Conservation (phyloP, 2,329 filamentous ascomycete species). For the Stagonosporopsis rhizophila region DNA sequence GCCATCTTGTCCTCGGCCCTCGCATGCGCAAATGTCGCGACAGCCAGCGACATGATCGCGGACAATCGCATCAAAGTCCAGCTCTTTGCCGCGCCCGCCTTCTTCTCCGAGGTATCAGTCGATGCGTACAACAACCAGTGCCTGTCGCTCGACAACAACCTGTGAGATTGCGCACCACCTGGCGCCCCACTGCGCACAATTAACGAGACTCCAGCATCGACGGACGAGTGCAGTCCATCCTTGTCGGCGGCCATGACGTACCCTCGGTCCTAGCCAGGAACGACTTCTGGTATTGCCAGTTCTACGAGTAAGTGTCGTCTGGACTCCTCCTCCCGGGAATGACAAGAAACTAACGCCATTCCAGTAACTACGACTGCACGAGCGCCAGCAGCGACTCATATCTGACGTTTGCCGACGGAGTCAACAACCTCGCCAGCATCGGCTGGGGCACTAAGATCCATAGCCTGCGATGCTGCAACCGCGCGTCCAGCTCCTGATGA, state of each 20-base stretch:
- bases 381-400: constrained; percentile 26
- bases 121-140: constrained; percentile 42
- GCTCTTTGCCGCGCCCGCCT: constrained; percentile 43
- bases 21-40: constrained; percentile 8
- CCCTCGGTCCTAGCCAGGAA: constrained; percentile 30
- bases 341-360: constrained; percentile 11
- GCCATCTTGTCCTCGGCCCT: constrained; percentile 3
- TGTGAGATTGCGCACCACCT: constrained; percentile 24
- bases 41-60: constrained; percentile 30
- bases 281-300: constrained; percentile 45
- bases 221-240: constrained; percentile 39
- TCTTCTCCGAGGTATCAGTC: constrained; percentile 40
- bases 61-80: constrained; percentile 43
- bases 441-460: constrained; percentile 41
- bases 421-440: constrained; percentile 42
- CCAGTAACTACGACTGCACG: constrained; percentile 43
- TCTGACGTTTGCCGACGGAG: constrained; percentile 38
- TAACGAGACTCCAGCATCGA: constrained; percentile 37
- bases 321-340: no score
- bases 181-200: not conserved
- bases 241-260: constrained; percentile 43
- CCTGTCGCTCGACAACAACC: constrained; percentile 42
- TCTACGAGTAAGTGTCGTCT: constrained; percentile 40
- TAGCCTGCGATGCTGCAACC: constrained; percentile 37
- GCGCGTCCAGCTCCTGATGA: constrained; percentile 9